A percentile compares a stretch with the other conserved stretches of the same genome.
Conservation (phyloP, 1,284 basidiomycete species). For the Fomitiporia mediterranea region DNA sequence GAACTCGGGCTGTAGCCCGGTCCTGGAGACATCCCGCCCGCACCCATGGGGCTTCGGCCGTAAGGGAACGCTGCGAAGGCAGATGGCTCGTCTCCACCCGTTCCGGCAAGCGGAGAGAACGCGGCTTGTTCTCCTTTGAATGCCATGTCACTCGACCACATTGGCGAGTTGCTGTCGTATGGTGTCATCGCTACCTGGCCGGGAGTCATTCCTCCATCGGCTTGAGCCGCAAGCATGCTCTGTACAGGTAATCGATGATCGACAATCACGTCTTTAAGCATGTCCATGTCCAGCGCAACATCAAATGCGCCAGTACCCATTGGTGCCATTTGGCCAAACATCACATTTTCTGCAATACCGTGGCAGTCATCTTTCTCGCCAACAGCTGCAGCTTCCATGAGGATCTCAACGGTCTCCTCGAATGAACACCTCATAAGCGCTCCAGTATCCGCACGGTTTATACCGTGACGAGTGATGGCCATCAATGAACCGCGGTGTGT, state of each 20-base stretch:
- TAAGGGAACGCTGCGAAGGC: slow-evolving; percentile 72
- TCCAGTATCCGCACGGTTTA: slow-evolving; percentile 96
- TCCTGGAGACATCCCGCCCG: slow-evolving; percentile 76
- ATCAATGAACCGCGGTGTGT: slow-evolving; percentile 93
- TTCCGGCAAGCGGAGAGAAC: slow-evolving; percentile 92
- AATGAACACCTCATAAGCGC: slow-evolving; percentile 98
- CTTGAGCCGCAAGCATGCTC: slow-evolving; percentile 74
- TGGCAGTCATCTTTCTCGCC: slow-evolving; percentile 98
- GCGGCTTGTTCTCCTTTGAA: slow-evolving; percentile 83
- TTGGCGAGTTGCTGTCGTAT: slow-evolving; percentile 87
- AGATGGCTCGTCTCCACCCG: slow-evolving; percentile 77
- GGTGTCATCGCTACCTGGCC: slow-evolving; percentile 91
- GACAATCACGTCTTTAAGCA: slow-evolving; percentile 98
- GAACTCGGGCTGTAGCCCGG: slow-evolving; percentile 80
- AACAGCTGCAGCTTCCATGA: slow-evolving; percentile 97
- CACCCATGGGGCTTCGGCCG: slow-evolving; percentile 78
- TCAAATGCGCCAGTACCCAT: slow-evolving; percentile 97
- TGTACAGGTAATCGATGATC: slow-evolving; percentile 92
- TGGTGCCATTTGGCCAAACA: slow-evolving; percentile 98
- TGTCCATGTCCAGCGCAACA: slow-evolving; percentile 93
- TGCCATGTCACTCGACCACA: slow-evolving; percentile 61
- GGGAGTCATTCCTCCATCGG: slow-evolving; percentile 88
- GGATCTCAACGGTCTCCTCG: slow-evolving; percentile 98
- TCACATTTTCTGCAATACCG: slow-evolving; percentile 96
- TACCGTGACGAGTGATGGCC: slow-evolving; percentile 99